Evolutionary conservation across 352 stramenopile species (phyloP).

Genomic region (Pythium biforme): DNA sequence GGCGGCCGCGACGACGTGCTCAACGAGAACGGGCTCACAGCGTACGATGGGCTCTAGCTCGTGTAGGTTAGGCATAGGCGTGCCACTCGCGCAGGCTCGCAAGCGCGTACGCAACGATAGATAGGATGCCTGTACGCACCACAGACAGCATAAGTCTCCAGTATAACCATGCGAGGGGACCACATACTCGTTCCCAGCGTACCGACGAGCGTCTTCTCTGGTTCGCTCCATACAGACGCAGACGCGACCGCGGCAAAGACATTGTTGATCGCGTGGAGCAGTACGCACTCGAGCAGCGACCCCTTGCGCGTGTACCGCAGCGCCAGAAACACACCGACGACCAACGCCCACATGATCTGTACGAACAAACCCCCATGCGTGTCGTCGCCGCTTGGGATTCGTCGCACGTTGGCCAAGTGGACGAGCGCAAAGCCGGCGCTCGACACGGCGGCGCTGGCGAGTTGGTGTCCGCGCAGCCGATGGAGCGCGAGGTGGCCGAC

Average conservation of each 20-base stretch:
- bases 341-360: constrained; percentile 40
- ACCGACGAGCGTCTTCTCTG: not conserved
- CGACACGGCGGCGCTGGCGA: constrained; percentile 31
- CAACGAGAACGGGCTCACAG: constrained; percentile 90
- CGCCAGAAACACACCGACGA: constrained; percentile 51
- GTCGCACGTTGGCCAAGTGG: constrained; percentile 40
- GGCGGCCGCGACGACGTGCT: constrained; percentile 79
- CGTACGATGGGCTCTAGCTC: constrained; percentile 87
- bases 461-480: constrained; percentile 25
- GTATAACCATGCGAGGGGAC: too few relatives aligned
- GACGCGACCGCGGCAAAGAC: constrained; percentile 33
- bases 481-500: constrained; percentile 49
- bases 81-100: constrained; percentile 1
- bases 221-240: constrained; percentile 20
- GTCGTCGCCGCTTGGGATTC: not conserved
- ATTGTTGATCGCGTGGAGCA: constrained; percentile 65
- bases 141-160: not conserved
- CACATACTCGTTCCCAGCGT: not conserved
- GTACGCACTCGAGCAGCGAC: constrained; percentile 53
- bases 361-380: constrained; percentile 22
- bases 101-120: not conserved
- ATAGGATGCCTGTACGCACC: not conserved
- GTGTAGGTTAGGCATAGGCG: too few relatives aligned
- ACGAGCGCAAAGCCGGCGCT: constrained; percentile 47
- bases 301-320: constrained; percentile 33